Base-by-base conservation (phyloP, 306 rosid genomes). In the Bauhinia variegata region DNA sequence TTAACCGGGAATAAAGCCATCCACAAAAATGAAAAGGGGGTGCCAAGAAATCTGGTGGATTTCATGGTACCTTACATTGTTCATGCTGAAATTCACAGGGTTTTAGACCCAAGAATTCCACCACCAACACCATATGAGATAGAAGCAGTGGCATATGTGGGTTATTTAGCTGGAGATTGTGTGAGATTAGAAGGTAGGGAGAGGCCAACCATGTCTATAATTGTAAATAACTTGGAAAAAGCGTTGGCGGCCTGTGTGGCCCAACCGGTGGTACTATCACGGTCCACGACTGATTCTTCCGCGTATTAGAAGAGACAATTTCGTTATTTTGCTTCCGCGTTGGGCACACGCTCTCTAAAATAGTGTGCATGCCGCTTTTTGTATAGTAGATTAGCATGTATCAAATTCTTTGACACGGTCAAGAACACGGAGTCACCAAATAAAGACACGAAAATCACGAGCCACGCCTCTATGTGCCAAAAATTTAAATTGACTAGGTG, bases 11-110 rank as follows among this genome's bases (percentile, higher is more conserved):
- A 60, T 15, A 88, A 59, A 17, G 97, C 97, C 1, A 88, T 93
- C 5, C 98, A 89, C 13, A 79, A 70, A 46, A 89, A 86, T 15
- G 93, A 84, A 11, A 65, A 67, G 12, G 96, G 95, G 7, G 74
- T 77, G 32, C 97, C 97, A 0, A 80, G 96, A 66, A 93, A 93
- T 63, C 88, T 93, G 41, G 95, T 93, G 10, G 98, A 93, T 75
- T 87, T 80, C 38, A 69, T 83, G 47, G 87, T 84, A 11, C 98
- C 97, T 0, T 84, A 71, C 30, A 86, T 93, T 3, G 39, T 36
- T 7, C 89, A 82, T 8, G 97, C 89, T 65, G 95, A 93, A 10
- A 81, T 93, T 28, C 97, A 90, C 50, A 80, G 97, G 68, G 79
- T 81, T 4, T 82, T 93, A 71, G 97, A 93, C 63, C 59, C n/a